Evolutionary conservation across 495 filamentous ascomycete genomes (phyloP).

Genomic region (Penicillium odoratum): DNA sequence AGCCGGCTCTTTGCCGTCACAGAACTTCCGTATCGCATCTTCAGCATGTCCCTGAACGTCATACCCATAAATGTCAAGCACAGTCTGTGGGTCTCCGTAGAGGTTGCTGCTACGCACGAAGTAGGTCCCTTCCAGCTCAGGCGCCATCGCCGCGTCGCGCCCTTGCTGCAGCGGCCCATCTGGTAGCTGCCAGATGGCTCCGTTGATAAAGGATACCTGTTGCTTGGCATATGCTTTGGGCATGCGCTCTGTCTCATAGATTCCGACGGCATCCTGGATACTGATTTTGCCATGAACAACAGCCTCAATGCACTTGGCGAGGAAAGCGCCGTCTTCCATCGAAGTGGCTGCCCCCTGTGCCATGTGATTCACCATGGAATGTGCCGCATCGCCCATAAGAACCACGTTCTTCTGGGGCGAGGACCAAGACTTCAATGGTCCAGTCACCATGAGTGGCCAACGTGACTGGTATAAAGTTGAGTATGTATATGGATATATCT

Average conservation of each 20-base stretch:
- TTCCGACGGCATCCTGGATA: conserved; percentile 20
- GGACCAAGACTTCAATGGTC: conserved; percentile 32
- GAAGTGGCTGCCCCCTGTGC: conserved; percentile 44
- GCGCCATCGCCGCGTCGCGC: conserved; percentile 38
- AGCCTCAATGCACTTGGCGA: conserved; percentile 21
- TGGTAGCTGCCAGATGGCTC: conserved; percentile 41
- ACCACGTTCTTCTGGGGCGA: conserved; percentile 32
- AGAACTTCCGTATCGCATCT: conserved; percentile 1
- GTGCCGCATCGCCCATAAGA: conserved; percentile 47
- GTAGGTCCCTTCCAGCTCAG: conserved; percentile 16
- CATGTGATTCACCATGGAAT: conserved; percentile 50
- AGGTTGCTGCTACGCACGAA: conserved; percentile 40
- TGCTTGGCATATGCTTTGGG: conserved; percentile 30
- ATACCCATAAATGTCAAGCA: conserved; percentile 26
- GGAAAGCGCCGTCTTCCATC: conserved; percentile 35
- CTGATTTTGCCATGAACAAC: conserved; percentile 18
- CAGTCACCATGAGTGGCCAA: conserved; percentile 37
- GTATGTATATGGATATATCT: background rate
- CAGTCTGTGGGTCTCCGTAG: conserved; percentile 40
- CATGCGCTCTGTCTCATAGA: conserved; percentile 29
- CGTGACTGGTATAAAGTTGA: conserved; percentile 10
- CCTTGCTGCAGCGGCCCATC: conserved; percentile 39
- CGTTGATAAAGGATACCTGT: conserved; percentile 30
- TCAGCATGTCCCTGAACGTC: conserved; percentile 25
- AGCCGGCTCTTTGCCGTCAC: background rate